phyloP scores from a whole-genome alignment of 2,329 filamentous ascomycete species.

The Penicillium sp. region DNA sequence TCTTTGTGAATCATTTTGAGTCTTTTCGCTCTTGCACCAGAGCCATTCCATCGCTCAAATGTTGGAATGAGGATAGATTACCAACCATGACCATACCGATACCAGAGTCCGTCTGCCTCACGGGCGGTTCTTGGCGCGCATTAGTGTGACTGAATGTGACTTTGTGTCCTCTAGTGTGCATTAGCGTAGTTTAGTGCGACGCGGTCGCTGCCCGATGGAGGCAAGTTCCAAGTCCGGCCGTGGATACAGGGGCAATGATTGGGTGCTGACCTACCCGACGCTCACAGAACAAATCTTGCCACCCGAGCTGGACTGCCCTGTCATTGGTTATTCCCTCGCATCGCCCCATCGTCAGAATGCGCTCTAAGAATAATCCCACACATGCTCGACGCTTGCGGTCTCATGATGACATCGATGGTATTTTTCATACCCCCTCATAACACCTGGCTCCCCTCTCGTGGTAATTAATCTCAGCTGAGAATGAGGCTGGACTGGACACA shows the following conservation, averaged over 20 bases:
- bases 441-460: background rate
- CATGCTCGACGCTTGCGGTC: constrained; percentile 4
- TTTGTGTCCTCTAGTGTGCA: background rate
- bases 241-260: background rate
- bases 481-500: background rate
- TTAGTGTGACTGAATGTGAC: no score
- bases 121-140: constrained; percentile 1
- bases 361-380: background rate
- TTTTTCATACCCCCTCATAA: background rate
- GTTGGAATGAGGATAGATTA: constrained; percentile 10
- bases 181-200: constrained; percentile 5
- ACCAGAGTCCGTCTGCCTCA: constrained; percentile 1
- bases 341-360: background rate
- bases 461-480: background rate
- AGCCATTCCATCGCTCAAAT: background rate
- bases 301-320: background rate
- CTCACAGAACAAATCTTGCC: background rate
- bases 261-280: background rate
- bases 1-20: background rate
- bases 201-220: background rate
- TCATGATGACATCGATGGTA: constrained; percentile 10
- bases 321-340: background rate
- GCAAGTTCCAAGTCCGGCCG: no score
- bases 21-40: background rate
- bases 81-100: constrained; percentile 12